These are phyloP conservation scores for Wickerhamomyces canadensis DNA, from an alignment of 805 yeast genomes.

Conservation along the genomic window DNA sequence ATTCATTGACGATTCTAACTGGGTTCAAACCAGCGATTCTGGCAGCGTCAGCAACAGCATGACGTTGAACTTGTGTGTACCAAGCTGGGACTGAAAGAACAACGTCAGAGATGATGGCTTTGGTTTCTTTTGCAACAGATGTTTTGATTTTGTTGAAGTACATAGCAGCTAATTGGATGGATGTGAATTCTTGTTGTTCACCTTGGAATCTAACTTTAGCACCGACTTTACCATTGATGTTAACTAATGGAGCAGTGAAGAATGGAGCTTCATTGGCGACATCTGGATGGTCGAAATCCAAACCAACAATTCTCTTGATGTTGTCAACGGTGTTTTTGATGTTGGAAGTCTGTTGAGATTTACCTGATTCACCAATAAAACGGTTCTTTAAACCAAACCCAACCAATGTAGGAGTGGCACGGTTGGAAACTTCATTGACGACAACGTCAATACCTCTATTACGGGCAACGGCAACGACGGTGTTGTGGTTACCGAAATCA, in stretches of 20 bases:
- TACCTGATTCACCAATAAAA: constrained; percentile 91
- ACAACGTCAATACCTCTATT: constrained; percentile 98
- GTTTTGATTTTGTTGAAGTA: constrained; percentile 86
- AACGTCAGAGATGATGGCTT: constrained; percentile 72
- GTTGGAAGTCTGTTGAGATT: constrained; percentile 94
- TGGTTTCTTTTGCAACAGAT: constrained; percentile 76
- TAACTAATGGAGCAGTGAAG: constrained; percentile 66
- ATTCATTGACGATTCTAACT: constrained; percentile 94
- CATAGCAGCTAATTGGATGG: constrained; percentile 93
- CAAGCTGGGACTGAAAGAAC: constrained; percentile 94
- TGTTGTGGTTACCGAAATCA: constrained; percentile 93
- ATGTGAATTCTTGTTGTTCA: constrained; percentile 69
- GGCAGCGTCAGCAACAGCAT: constrained; percentile 94
- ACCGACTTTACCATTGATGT: constrained; percentile 72
- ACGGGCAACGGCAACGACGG: constrained; percentile 94
- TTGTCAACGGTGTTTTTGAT: constrained; percentile 94
- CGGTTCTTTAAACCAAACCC: constrained; percentile 90
- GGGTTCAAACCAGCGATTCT: constrained; percentile 96
- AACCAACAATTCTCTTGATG: constrained; percentile 87
- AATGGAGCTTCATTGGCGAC: constrained; percentile 67
- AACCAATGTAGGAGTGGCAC: constrained; percentile 88
- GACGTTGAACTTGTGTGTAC: constrained; percentile 96
- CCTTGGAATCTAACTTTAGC: constrained; percentile 83
- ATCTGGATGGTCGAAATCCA: constrained; percentile 70
- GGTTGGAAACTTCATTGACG: constrained; percentile 97